These are phyloP conservation scores for Claviceps fusiformis DNA, from an alignment of 2,329 filamentous ascomycete genomes.

Conservation along the genomic window DNA sequence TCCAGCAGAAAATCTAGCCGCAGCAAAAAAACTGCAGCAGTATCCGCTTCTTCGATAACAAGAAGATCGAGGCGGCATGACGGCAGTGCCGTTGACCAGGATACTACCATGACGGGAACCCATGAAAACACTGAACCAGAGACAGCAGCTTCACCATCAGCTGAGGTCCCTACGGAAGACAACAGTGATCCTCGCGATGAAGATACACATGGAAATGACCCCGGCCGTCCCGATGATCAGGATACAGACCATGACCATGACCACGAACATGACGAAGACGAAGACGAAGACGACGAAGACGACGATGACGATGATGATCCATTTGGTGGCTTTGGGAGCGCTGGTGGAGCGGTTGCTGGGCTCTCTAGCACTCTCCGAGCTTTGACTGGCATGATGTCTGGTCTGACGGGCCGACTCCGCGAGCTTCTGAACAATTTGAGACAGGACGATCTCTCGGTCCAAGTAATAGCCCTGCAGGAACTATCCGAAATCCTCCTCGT, in stretches of 20 bases:
- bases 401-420: conserved; percentile 65
- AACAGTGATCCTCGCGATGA: conserved; percentile 21
- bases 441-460: conserved; percentile 75
- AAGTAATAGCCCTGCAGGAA: conserved; percentile 85
- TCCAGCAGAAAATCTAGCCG: conserved; percentile 62
- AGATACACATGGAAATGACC: conserved; percentile 18
- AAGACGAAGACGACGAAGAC: conserved; percentile 41
- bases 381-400: conserved; percentile 82
- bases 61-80: conserved; percentile 41
- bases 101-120: conserved; percentile 58
- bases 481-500: conserved; percentile 86
- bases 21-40: conserved; percentile 49
- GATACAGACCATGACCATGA: conserved; percentile 37
- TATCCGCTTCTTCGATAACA: conserved; percentile 22
- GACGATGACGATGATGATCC: conserved; percentile 57
- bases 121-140: conserved; percentile 37
- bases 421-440: conserved; percentile 64
- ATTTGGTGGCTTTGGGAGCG: conserved; percentile 54
- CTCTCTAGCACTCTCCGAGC: conserved; percentile 74
- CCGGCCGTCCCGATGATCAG: conserved; percentile 17
- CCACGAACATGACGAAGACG: conserved; percentile 50
- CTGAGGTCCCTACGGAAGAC: conserved; percentile 23
- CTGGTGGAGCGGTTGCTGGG: conserved; percentile 46
- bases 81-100: conserved; percentile 41
- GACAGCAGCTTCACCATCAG: conserved; percentile 27